A percentile compares a stretch with the other conserved stretches of the same genome.
Evolutionary conservation across 495 filamentous ascomycete genomes (phyloP).

Genomic region (Physcia stellaris): DNA sequence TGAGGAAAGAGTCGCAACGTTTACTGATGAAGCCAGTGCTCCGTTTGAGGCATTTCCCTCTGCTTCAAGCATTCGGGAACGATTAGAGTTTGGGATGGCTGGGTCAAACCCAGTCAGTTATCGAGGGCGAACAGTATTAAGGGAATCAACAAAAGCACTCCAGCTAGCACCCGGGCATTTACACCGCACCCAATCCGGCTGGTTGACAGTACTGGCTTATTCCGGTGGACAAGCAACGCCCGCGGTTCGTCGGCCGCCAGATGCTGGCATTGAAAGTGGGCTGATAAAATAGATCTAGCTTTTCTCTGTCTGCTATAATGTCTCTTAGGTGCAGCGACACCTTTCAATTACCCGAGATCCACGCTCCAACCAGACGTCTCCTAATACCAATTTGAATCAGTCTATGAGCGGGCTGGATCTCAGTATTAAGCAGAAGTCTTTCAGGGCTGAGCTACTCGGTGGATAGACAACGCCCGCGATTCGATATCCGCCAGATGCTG

Average conservation of each 20-base stretch:
- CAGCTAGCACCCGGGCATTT: slow-evolving; percentile 8
- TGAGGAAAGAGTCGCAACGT: too few relatives aligned
- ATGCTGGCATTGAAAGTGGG: too few relatives aligned
- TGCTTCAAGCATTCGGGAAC: too few relatives aligned
- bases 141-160: slow-evolving; percentile 29
- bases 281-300: too few relatives aligned
- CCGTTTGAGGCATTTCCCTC: too few relatives aligned
- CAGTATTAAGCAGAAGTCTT: slow-evolving; percentile 4
- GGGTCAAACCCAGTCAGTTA: slow-evolving; percentile 29
- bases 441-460: slow-evolving; percentile 5
- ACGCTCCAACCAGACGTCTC: slow-evolving; percentile 7
- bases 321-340: slow-evolving; percentile 15
- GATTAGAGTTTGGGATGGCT: too few relatives aligned
- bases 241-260: too few relatives aligned
- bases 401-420: background rate
- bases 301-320: too few relatives aligned
- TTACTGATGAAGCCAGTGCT: too few relatives aligned
- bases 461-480: too few relatives aligned
- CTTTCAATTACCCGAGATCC: slow-evolving; percentile 11
- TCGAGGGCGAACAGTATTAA: slow-evolving; percentile 47
- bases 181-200: slow-evolving; percentile 4
- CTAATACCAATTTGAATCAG: slow-evolving; percentile 2
- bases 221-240: slow-evolving; percentile 14
- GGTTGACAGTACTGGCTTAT: slow-evolving; percentile 7
- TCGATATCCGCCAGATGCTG: too few relatives aligned